These are phyloP conservation scores for Penicillium samsonianum DNA, from an alignment of 495 filamentous ascomycete species.

Conservation along the genomic window DNA sequence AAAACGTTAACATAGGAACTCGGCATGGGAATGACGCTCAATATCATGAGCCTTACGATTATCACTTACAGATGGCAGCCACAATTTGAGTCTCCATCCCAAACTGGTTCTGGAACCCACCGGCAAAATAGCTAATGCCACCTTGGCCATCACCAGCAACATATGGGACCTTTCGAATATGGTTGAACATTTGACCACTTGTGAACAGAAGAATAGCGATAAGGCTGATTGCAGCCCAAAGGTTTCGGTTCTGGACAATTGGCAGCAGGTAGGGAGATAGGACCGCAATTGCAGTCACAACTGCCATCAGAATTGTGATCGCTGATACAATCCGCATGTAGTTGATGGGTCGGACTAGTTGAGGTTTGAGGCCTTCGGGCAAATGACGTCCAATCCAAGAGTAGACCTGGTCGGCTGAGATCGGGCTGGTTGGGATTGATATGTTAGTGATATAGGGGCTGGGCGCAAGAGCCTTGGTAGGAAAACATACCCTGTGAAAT, in stretches of 20 bases:
- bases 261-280: constrained; percentile 85
- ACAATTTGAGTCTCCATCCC: constrained; percentile 96
- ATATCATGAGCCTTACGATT: background rate
- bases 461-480: background rate
- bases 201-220: constrained; percentile 93
- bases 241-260: constrained; percentile 81
- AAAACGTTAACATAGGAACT: constrained; percentile 12
- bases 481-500: constrained; percentile 76
- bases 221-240: constrained; percentile 90
- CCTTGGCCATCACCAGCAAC: constrained; percentile 83
- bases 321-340: constrained; percentile 72
- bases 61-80: constrained; percentile 85
- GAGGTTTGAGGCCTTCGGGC: constrained; percentile 69
- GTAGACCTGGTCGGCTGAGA: constrained; percentile 75
- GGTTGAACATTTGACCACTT: constrained; percentile 98
- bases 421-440: constrained; percentile 51
- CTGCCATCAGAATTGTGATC: constrained; percentile 65
- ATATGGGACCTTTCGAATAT: constrained; percentile 96
- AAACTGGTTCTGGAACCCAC: constrained; percentile 92
- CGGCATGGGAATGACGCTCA: background rate
- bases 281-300: constrained; percentile 66
- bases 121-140: constrained; percentile 87
- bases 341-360: constrained; percentile 81
- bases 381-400: constrained; percentile 78
- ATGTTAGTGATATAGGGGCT: constrained; percentile 4